Percentiles rank a stretch among this genome's conserved stretches.
Conservation (phyloP, 306 rosid genomes). For the Spatholobus suberectus region DNA sequence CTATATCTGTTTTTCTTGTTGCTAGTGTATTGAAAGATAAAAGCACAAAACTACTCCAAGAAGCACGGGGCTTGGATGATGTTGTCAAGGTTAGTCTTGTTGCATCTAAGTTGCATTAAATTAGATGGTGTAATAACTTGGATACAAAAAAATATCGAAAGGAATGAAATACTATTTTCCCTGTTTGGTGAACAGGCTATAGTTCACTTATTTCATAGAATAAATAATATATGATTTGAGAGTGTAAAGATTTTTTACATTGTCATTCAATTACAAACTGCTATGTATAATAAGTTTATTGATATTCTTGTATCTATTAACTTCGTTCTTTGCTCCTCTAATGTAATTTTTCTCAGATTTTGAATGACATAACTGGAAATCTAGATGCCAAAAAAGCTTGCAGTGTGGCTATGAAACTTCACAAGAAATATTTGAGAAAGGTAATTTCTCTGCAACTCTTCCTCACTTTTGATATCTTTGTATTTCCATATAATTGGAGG, state of each 20-base stretch:
- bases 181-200: too few species aligned
- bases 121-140: conserved; percentile 1
- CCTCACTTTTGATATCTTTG: not conserved
- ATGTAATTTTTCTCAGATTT: conserved; percentile 63
- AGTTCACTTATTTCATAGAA: too few species aligned
- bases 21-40: conserved; percentile 97
- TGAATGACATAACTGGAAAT: conserved; percentile 91
- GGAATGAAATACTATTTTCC: too few species aligned
- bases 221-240: too few species aligned
- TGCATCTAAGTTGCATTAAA: conserved; percentile 28
- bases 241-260: too few species aligned
- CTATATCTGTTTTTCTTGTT: conserved; percentile 91
- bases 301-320: too few species aligned
- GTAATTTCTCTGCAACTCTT: conserved; percentile 48
- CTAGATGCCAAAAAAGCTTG: conserved; percentile 98
- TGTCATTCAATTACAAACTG: too few species aligned
- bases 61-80: conserved; percentile 95
- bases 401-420: conserved; percentile 95
- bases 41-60: conserved; percentile 78
- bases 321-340: conserved; percentile 9
- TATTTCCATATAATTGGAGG: conserved; percentile 6
- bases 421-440: conserved; percentile 91
- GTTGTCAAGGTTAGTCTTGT: conserved; percentile 85
- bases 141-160: too few species aligned
- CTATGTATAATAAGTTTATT: too few species aligned